Base-by-base conservation (phyloP, 2,329 filamentous ascomycete genomes). In the Madurella fahalii region DNA sequence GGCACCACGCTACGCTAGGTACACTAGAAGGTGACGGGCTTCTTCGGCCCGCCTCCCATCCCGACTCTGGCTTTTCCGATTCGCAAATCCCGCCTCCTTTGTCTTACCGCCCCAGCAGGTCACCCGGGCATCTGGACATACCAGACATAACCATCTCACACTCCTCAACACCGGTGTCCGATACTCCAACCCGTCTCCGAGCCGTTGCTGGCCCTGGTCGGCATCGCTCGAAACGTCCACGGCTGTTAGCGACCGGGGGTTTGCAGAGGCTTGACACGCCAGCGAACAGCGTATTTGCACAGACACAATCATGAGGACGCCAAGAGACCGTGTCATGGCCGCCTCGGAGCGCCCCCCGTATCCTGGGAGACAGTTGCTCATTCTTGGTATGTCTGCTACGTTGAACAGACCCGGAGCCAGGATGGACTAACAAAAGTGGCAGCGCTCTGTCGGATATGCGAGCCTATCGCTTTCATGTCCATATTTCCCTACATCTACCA, bases 401-500 rank as follows among this genome's bases (percentile, higher is more conserved):
- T 11, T 13, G n/a, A 15, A 16, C 5, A 25, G 16, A 9, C 17
- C 9, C 4, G 25, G 13, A 42, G n/a, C 11, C 34, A 12, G 31
- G 3, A 25, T 37, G 15, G 42, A 40, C 58, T 64, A 55, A 64
- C 58, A 42, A 39, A 25, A 41, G 15, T 8, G 4, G 25, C 51
- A 61, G 92, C 91, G 44, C 80, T 96, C 67, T 96, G 92, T 74
- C 87, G 94, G 68, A 93, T 99, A 76, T 96, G 91, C 78, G 94
- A 99, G 71, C 94, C 94, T 50, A 97, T 99, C 71, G 94, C 94
- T 5, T 97, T 99, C 79, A 97, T 96, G 90, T 96, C 92, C 51
- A 96, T 97, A 64, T 97, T 99, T 69, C 94, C 94, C 1, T 99
- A 97, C 72, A 91, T 95, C 64, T 97, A 96, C 76, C 93, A 89